phyloP scores from a whole-genome alignment of 306 rosid genomes.

The Pterocarpus macrocarpus region DNA sequence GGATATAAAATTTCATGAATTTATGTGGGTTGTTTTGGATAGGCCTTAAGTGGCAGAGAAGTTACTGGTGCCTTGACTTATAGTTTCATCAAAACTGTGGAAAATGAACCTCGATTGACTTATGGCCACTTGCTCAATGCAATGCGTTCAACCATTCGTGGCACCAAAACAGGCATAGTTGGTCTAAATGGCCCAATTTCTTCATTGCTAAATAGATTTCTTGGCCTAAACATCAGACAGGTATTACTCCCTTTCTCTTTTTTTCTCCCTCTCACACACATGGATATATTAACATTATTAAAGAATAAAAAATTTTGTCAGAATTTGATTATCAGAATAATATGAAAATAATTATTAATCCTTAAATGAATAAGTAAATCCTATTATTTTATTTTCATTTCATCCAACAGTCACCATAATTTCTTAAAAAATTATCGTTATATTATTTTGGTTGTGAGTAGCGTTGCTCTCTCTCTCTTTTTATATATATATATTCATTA shows the following conservation, averaged over 20 bases:
- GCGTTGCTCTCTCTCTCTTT: too few species aligned
- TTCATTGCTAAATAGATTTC: constrained; percentile 43
- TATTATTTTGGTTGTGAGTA: too few species aligned
- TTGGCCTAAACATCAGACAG: constrained; percentile 40
- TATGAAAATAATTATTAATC: too few species aligned
- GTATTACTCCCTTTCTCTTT: neutral
- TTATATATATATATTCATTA: too few species aligned
- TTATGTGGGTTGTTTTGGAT: constrained; percentile 4
- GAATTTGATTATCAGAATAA: too few species aligned
- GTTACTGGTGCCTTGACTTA: constrained; percentile 63
- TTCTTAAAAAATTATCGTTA: too few species aligned
- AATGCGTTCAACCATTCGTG: constrained; percentile 54
- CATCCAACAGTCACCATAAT: too few species aligned
- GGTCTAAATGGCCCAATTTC: constrained; percentile 41
- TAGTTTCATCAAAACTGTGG: constrained; percentile 56
- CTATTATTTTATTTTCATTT: too few species aligned
- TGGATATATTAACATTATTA: neutral
- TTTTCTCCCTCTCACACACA: neutral
- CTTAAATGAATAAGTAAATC: too few species aligned
- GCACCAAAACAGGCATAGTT: constrained; percentile 44
- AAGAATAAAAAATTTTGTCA: too few species aligned
- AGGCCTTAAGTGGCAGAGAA: constrained; percentile 57
- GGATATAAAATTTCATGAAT: neutral
- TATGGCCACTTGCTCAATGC: constrained; percentile 54
- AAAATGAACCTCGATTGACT: constrained; percentile 53